Conservation (phyloP, 2,329 filamentous ascomycete species). For the Apiospora rasikravindrae region DNA sequence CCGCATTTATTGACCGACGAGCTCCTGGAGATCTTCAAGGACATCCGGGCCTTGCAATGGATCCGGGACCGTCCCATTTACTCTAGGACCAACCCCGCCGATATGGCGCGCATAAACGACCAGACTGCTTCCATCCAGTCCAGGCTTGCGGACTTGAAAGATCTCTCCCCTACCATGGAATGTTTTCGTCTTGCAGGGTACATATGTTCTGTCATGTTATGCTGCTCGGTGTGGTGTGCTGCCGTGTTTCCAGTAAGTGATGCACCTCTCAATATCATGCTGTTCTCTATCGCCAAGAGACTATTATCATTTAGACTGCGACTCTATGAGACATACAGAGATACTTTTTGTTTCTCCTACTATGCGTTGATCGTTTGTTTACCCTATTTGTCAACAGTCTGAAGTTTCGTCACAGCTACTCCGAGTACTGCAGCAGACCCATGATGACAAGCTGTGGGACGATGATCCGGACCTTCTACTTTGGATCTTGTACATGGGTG, state of each 20-base stretch:
- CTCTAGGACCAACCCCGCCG: slow-evolving; percentile 27
- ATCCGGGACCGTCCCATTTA: slow-evolving; percentile 39
- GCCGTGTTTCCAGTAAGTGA: slow-evolving; percentile 45
- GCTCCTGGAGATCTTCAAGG: slow-evolving; percentile 44
- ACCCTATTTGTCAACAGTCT: slow-evolving; percentile 30
- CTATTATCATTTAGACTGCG: neutral
- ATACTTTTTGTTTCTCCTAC: neutral
- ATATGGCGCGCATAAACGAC: slow-evolving; percentile 43
- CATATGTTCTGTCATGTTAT: slow-evolving; percentile 45
- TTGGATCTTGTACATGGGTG: neutral
- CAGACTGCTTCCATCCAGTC: slow-evolving; percentile 50
- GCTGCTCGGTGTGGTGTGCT: slow-evolving; percentile 47
- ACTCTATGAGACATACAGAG: neutral
- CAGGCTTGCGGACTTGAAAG: slow-evolving; percentile 36
- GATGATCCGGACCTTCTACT: slow-evolving; percentile 38
- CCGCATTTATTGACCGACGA: slow-evolving; percentile 35
- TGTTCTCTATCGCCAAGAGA: slow-evolving; percentile 3
- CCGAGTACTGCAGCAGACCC: slow-evolving; percentile 35
- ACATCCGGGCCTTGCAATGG: slow-evolving; percentile 45
- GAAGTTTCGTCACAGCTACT: slow-evolving; percentile 41
- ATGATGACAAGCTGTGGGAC: slow-evolving; percentile 40
- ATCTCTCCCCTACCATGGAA: slow-evolving; percentile 31
- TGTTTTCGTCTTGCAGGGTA: slow-evolving; percentile 48
- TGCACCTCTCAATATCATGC: neutral
- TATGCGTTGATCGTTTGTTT: neutral